These are phyloP conservation scores for Alternaria brassicicola DNA, from an alignment of 2,329 filamentous ascomycete genomes.

Conservation along the genomic window DNA sequence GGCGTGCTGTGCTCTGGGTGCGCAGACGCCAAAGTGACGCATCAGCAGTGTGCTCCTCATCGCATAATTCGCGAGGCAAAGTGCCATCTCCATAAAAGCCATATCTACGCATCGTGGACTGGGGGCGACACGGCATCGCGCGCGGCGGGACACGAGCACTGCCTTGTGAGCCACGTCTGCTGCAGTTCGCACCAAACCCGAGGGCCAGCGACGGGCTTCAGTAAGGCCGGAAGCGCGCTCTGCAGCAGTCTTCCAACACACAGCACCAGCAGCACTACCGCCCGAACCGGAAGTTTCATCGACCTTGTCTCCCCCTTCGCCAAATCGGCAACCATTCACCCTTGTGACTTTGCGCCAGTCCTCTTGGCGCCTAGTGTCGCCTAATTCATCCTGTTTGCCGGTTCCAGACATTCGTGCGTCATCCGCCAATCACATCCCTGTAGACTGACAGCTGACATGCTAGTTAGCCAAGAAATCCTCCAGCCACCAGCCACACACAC, in stretches of 20 bases:
- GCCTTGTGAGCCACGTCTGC: constrained; percentile 27
- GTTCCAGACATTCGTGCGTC: constrained; percentile 30
- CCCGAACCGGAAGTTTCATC: constrained; percentile 42
- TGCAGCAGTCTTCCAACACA: constrained; percentile 25
- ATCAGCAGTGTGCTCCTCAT: constrained; percentile 40
- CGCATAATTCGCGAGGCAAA: constrained; percentile 43
- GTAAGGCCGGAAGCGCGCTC: constrained; percentile 9
- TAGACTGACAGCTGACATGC: constrained; percentile 18
- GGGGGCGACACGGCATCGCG: constrained; percentile 35
- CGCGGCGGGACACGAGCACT: constrained; percentile 34
- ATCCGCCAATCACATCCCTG: constrained; percentile 37
- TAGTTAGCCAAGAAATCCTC: constrained; percentile 18
- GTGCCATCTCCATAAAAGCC: constrained; percentile 40
- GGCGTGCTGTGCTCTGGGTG: constrained; percentile 42
- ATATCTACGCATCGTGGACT: constrained; percentile 40
- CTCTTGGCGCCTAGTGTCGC: constrained; percentile 44
- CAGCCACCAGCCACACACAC: constrained; percentile 13
- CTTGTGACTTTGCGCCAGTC: constrained; percentile 40
- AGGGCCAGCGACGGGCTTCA: constrained; percentile 21
- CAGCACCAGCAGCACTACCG: constrained; percentile 34
- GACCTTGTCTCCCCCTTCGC: constrained; percentile 38
- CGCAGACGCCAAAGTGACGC: constrained; percentile 47
- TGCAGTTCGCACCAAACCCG: constrained; percentile 16
- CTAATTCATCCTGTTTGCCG: constrained; percentile 34
- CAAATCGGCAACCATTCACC: constrained; percentile 33